These are phyloP conservation scores for Agaricus blazei DNA, from an alignment of 768 basidiomycete genomes.

Conservation along the genomic window DNA sequence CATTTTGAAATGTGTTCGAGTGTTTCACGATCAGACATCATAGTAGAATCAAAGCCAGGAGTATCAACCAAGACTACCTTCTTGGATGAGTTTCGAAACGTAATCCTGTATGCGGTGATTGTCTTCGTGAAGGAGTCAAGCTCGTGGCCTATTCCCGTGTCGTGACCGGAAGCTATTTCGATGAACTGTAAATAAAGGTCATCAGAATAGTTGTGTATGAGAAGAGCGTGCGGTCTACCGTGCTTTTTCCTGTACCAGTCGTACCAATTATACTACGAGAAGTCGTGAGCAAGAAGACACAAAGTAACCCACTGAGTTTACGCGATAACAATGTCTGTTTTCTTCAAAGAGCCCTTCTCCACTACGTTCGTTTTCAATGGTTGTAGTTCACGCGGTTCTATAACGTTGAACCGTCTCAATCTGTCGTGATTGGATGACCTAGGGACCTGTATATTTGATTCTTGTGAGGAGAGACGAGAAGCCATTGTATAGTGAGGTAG, in stretches of 20 bases:
- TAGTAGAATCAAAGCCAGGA: neutral
- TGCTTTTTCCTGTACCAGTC: neutral
- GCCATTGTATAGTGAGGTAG: too few relatives aligned
- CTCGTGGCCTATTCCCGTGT: neutral
- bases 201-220: neutral
- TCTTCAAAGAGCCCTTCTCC: neutral
- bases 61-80: neutral
- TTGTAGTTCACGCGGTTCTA: neutral
- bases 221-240: neutral
- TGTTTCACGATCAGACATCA: neutral
- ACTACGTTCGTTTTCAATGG: neutral
- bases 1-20: too few relatives aligned
- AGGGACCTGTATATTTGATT: too few relatives aligned
- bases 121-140: neutral
- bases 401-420: too few relatives aligned
- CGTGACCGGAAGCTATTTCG: neutral
- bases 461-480: too few relatives aligned
- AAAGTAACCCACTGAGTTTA: neutral
- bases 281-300: neutral
- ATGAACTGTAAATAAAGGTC: neutral
- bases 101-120: neutral
- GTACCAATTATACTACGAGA: neutral
- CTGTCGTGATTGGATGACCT: too few relatives aligned
- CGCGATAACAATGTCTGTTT: neutral
- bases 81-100: neutral